These are phyloP conservation scores for Mayamaea pseudoterrestris DNA, from an alignment of 108 stramenopile genomes.

Conservation along the genomic window DNA sequence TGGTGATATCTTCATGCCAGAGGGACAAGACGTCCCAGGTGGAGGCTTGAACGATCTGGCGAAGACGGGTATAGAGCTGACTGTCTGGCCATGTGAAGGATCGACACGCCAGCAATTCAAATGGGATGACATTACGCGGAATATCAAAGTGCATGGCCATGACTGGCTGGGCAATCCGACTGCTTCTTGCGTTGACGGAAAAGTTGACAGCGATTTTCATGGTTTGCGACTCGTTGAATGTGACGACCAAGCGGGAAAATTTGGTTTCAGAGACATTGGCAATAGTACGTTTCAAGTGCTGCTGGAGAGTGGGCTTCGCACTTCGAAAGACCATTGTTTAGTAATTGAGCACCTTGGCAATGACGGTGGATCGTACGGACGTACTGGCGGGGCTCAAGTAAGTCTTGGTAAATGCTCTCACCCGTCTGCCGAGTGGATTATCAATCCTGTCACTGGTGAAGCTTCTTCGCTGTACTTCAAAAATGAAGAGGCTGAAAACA, in stretches of 20 bases:
- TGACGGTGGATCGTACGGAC: slow-evolving; percentile 70
- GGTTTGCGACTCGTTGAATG: slow-evolving; percentile 41
- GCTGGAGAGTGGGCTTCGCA: slow-evolving; percentile 6
- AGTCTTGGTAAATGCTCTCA: slow-evolving; percentile 37
- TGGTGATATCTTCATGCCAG: slow-evolving; percentile 45
- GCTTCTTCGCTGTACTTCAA: slow-evolving; percentile 33
- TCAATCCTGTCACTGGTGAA: slow-evolving; percentile 36
- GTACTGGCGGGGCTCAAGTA: slow-evolving; percentile 60
- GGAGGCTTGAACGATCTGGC: slow-evolving; percentile 72
- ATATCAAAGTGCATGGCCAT: slow-evolving; percentile 53
- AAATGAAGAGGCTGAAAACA: slow-evolving; percentile 19
- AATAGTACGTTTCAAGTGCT: neutral
- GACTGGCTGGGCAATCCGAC: slow-evolving; percentile 71
- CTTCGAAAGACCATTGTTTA: slow-evolving; percentile 26
- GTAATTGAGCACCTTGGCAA: slow-evolving; percentile 30
- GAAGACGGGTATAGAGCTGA: slow-evolving; percentile 68
- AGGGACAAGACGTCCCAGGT: slow-evolving; percentile 50
- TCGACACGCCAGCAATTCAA: slow-evolving; percentile 67
- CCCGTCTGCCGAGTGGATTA: slow-evolving; percentile 39
- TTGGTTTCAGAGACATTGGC: slow-evolving; percentile 13
- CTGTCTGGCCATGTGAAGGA: slow-evolving; percentile 83
- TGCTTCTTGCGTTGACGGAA: slow-evolving; percentile 36
- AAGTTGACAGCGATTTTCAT: slow-evolving; percentile 27
- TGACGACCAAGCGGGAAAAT: slow-evolving; percentile 27
- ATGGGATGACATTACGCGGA: slow-evolving; percentile 28